Percentiles rank a stretch among this genome's conserved stretches.
phyloP scores from a whole-genome alignment of 768 basidiomycete species.

The Lentinula raphanica region DNA sequence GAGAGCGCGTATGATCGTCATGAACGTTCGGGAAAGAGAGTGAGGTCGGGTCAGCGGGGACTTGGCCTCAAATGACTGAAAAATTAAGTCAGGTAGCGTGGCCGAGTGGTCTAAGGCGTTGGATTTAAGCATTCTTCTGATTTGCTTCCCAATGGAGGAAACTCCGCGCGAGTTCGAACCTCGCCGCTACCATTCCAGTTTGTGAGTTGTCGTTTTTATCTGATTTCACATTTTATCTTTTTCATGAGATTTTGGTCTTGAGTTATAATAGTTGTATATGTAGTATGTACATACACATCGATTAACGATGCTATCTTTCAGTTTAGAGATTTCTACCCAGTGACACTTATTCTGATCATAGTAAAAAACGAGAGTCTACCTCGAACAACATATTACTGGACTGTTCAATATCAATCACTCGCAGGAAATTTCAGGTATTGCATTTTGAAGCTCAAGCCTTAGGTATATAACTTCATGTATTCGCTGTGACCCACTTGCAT shows the following conservation, averaged over 20 bases:
- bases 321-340: too few species aligned
- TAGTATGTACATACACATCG: too few species aligned
- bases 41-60: neutral
- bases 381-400: too few species aligned
- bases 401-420: too few species aligned
- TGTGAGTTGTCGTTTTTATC: conserved; percentile 8
- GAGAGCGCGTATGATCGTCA: neutral
- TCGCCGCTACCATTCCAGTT: conserved; percentile 74
- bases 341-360: too few species aligned
- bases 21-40: neutral
- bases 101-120: conserved; percentile 92
- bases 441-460: too few species aligned
- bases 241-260: neutral
- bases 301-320: too few species aligned
- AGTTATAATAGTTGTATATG: too few species aligned
- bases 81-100: conserved; percentile 48
- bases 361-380: too few species aligned
- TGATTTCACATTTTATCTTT: neutral
- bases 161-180: conserved; percentile 90
- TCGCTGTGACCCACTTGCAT: too few species aligned
- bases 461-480: too few species aligned
- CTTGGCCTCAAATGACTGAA: neutral
- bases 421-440: too few species aligned
- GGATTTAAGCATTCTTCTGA: conserved; percentile 61
- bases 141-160: conserved; percentile 77